These are phyloP conservation scores for Dovyalis caffra DNA, from an alignment of 345 rosid species.

Conservation along the genomic window DNA sequence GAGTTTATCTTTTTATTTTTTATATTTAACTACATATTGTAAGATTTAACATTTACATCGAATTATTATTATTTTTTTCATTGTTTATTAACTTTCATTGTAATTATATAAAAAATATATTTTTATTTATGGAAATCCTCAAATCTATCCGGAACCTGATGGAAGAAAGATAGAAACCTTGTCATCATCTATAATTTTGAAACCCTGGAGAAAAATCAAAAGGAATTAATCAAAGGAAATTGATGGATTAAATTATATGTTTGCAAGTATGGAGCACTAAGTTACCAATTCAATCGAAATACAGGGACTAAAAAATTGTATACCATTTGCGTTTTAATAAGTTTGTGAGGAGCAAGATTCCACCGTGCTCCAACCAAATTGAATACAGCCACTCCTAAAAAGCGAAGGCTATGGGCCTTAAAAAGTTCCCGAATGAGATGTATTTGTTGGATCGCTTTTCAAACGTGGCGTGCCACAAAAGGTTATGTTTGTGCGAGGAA, in stretches of 20 bases:
- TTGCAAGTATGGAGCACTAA: neutral
- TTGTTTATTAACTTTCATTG: too few relatives aligned
- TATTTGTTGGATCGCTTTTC: neutral
- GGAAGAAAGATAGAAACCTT: too few relatives aligned
- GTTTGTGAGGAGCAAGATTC: neutral
- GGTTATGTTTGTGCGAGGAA: neutral
- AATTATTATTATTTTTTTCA: too few relatives aligned
- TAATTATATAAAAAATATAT: too few relatives aligned
- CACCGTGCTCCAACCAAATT: neutral
- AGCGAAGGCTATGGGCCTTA: neutral
- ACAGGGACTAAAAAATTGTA: neutral
- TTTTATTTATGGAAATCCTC: too few relatives aligned
- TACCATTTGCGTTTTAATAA: neutral
- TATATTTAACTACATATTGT: neutral
- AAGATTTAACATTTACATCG: too few relatives aligned
- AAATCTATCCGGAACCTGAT: too few relatives aligned
- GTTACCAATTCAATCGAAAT: neutral
- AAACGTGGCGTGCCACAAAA: neutral
- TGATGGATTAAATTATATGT: neutral
- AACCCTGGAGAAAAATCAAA: too few relatives aligned
- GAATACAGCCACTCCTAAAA: constrained; percentile 16
- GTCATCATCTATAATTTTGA: too few relatives aligned
- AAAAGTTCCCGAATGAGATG: neutral
- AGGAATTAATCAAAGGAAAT: too few relatives aligned
- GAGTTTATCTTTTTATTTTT: neutral